A percentile compares a stretch with the other conserved stretches of the same genome.
Conservation (phyloP, 257 asterid genomes). For the Euphrasia confusa region DNA sequence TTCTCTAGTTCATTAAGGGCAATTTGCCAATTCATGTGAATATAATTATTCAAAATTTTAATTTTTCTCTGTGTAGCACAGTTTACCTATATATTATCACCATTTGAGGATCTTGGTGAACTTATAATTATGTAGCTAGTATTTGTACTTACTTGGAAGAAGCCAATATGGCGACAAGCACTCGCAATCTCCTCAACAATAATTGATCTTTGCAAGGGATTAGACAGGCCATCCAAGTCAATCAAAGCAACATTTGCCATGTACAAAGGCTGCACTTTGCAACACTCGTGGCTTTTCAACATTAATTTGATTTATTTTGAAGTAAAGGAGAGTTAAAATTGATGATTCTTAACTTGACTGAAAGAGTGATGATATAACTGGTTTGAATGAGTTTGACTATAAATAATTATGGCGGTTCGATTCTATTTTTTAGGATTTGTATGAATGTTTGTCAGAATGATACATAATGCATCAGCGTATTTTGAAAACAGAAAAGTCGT, state of each 20-base stretch:
- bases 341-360: too few relatives aligned
- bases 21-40: neutral
- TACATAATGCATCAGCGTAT: too few relatives aligned
- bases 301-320: too few relatives aligned
- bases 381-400: too few relatives aligned
- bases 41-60: neutral
- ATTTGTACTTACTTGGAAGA: slow-evolving; percentile 42
- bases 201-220: slow-evolving; percentile 19
- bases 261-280: slow-evolving; percentile 17
- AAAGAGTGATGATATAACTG: too few relatives aligned
- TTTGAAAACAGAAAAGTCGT: too few relatives aligned
- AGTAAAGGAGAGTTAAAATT: too few relatives aligned
- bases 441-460: too few relatives aligned
- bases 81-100: too few relatives aligned
- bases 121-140: neutral
- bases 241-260: slow-evolving; percentile 22
- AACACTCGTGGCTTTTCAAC: slow-evolving; percentile 21
- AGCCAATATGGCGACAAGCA: slow-evolving; percentile 36
- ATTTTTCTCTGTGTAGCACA: neutral
- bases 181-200: slow-evolving; percentile 27
- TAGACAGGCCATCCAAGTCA: slow-evolving; percentile 29
- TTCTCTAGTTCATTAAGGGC: neutral
- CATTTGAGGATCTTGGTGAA: neutral
- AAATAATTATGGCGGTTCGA: too few relatives aligned
- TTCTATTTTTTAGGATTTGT: too few relatives aligned